These are phyloP conservation scores for Colletotrichum chrysophilum DNA, from an alignment of 2,329 filamentous ascomycete species.

Conservation along the genomic window DNA sequence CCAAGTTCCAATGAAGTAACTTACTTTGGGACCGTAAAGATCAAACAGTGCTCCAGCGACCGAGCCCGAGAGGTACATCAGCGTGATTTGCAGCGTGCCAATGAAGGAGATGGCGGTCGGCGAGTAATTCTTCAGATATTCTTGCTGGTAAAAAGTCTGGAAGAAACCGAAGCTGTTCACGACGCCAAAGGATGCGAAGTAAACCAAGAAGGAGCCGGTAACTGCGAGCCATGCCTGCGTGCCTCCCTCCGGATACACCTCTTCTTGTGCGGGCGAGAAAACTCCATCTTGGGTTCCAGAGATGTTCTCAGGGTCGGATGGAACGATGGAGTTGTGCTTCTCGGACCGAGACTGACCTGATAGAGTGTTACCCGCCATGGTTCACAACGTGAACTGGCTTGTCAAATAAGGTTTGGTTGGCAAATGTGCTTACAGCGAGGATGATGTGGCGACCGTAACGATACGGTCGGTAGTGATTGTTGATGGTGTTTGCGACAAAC, in stretches of 20 bases:
- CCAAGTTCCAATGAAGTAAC: neutral
- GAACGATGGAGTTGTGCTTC: neutral
- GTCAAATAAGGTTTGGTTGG: neutral
- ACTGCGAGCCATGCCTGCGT: slow-evolving; percentile 7
- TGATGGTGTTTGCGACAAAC: neutral
- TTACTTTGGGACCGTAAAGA: slow-evolving; percentile 22
- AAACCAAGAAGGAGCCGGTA: slow-evolving; percentile 13
- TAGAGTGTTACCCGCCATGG: neutral
- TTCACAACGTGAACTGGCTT: slow-evolving; percentile 3
- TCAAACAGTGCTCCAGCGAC: slow-evolving; percentile 47
- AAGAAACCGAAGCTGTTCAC: slow-evolving; percentile 50
- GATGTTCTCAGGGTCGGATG: neutral
- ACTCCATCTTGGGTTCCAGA: neutral
- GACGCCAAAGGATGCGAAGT: slow-evolving; percentile 27
- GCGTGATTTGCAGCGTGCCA: slow-evolving; percentile 44
- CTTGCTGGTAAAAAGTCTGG: slow-evolving; percentile 47
- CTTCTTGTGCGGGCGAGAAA: neutral
- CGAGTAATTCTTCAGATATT: slow-evolving; percentile 33
- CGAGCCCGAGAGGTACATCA: slow-evolving; percentile 43
- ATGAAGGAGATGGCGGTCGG: slow-evolving; percentile 50
- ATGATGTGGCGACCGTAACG: neutral
- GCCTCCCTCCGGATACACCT: neutral
- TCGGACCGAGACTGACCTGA: neutral
- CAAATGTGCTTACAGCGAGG: neutral
- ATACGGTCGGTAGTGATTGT: neutral